phyloP scores from a whole-genome alignment of 129 eudicot species.

The Arctium lappa region DNA sequence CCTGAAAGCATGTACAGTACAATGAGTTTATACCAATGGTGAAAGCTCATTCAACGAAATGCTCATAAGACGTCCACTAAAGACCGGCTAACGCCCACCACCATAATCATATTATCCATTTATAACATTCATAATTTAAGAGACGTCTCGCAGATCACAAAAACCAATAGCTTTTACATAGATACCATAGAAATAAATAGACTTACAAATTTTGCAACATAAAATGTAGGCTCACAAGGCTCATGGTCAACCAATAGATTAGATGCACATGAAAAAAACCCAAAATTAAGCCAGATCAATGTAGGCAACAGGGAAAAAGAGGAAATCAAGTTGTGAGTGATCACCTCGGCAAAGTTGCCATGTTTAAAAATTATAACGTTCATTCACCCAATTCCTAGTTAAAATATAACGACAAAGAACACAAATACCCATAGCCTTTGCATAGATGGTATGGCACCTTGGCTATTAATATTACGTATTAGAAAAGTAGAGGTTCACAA shows the following conservation, averaged over 20 bases:
- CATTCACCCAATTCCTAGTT: neutral
- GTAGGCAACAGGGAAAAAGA: neutral
- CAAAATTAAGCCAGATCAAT: neutral
- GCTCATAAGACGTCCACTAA: neutral
- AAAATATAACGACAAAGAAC: neutral
- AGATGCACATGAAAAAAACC: neutral
- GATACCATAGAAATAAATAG: neutral
- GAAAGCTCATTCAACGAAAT: neutral
- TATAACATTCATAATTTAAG: neutral
- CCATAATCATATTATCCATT: neutral
- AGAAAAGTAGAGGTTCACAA: neutral
- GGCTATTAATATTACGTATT: neutral
- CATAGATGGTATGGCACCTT: neutral
- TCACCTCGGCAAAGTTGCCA: slow-evolving; percentile 18
- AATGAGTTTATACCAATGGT: neutral
- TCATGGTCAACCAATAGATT: neutral
- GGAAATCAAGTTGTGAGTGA: slow-evolving; percentile 4
- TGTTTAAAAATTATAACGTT: neutral
- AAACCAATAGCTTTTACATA: neutral
- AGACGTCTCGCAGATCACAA: neutral
- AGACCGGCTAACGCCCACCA: neutral
- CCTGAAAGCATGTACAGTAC: neutral
- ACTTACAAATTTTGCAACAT: neutral
- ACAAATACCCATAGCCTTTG: neutral
- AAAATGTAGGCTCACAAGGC: neutral